Evolutionary conservation across 441 rosid species (phyloP).

Genomic region (Jatropha multifida): DNA sequence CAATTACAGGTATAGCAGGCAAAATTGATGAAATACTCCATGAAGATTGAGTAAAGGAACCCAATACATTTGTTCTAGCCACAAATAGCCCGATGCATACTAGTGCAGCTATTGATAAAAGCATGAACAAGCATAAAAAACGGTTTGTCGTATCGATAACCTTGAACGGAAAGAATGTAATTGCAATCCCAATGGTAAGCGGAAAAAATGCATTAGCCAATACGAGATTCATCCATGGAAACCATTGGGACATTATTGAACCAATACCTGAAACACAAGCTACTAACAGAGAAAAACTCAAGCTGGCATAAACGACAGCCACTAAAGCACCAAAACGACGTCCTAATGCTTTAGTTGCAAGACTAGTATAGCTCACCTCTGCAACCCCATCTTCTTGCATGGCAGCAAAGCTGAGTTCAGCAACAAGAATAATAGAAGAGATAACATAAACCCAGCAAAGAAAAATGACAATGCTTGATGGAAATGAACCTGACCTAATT

Average conservation of each 20-base stretch:
- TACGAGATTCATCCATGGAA: constrained; percentile 61
- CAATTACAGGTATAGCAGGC: constrained; percentile 89
- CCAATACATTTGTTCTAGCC: constrained; percentile 62
- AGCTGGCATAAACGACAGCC: constrained; percentile 70
- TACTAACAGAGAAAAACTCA: constrained; percentile 79
- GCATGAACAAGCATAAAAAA: constrained; percentile 65
- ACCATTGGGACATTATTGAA: constrained; percentile 69
- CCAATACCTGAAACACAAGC: constrained; percentile 97
- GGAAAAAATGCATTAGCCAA: constrained; percentile 71
- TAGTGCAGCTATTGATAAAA: constrained; percentile 66
- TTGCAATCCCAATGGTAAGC: constrained; percentile 46
- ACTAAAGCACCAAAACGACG: constrained; percentile 63
- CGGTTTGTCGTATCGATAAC: constrained; percentile 65
- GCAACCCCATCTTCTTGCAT: constrained; percentile 77
- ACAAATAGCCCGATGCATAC: constrained; percentile 71
- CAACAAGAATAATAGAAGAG: constrained; percentile 81
- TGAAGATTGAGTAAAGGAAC: constrained; percentile 58
- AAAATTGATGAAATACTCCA: constrained; percentile 64
- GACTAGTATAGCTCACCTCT: constrained; percentile 86
- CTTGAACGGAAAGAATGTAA: constrained; percentile 63
- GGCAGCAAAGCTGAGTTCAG: constrained; percentile 83
- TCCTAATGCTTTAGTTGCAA: constrained; percentile 81
- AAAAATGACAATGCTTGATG: constrained; percentile 60
- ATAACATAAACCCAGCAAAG: constrained; percentile 86
- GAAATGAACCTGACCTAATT: constrained; percentile 74